A percentile compares a stretch with the other conserved stretches of the same genome.
These are phyloP conservation scores for Wickerhamomyces bovis DNA, from an alignment of 805 yeast genomes.

Conservation along the genomic window DNA sequence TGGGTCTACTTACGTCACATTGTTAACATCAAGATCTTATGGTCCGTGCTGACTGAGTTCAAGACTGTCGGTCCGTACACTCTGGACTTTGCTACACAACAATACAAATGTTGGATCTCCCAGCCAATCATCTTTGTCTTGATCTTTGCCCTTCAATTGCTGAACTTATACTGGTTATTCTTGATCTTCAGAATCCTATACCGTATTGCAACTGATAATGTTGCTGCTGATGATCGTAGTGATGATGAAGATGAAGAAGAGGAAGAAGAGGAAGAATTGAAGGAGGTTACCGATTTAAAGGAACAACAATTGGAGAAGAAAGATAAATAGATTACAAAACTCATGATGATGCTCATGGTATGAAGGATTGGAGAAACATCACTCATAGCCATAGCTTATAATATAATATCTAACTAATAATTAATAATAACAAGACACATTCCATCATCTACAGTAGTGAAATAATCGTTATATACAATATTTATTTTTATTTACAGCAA, in stretches of 20 bases:
- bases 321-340: slow-evolving; percentile 5
- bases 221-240: slow-evolving; percentile 75
- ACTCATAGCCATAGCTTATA: too few relatives aligned
- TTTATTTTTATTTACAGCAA: neutral
- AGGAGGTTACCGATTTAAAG: neutral
- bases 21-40: slow-evolving; percentile 71
- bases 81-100: slow-evolving; percentile 82
- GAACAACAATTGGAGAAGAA: neutral
- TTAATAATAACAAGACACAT: neutral
- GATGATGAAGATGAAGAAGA: slow-evolving; percentile 69
- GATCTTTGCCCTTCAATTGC: slow-evolving; percentile 74
- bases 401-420: neutral
- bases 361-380: neutral
- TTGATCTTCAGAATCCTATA: slow-evolving; percentile 72
- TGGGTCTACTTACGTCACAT: slow-evolving; percentile 93
- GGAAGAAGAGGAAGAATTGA: slow-evolving; percentile 21
- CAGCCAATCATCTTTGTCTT: slow-evolving; percentile 82
- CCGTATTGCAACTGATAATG: slow-evolving; percentile 56
- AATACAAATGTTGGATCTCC: slow-evolving; percentile 94
- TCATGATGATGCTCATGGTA: too few relatives aligned
- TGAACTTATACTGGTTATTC: slow-evolving; percentile 84
- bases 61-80: slow-evolving; percentile 75
- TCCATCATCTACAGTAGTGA: neutral
- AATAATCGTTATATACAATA: neutral
- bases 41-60: slow-evolving; percentile 84